Base-by-base conservation (phyloP, 805 yeast species). In the Candida berthetii region DNA sequence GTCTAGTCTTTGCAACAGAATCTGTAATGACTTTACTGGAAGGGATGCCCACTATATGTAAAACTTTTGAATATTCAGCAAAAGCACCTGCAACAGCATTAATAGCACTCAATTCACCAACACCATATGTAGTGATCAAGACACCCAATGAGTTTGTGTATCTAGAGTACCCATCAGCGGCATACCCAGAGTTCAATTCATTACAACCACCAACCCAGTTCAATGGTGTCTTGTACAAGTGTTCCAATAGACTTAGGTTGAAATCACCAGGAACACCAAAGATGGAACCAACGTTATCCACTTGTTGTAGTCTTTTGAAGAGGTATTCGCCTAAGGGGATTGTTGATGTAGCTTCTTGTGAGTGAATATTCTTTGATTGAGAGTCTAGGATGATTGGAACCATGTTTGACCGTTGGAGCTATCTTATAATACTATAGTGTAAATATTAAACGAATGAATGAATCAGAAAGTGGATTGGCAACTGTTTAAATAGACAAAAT, bases 161-260 rank as follows among this genome's bases (percentile, higher is more conserved):
- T 46, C 91, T 73, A 16, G 93, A 78, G 54, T 86, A 90, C 5
- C 96, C 97, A 60, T 90, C 96, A 7, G 91, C 90, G 6, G 93
- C 80, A 58, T 90, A 89, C 8, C 95, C 93, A 3, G 93, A 82
- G 56, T 89, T 90, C 48, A 89, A 71, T 65, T 89, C 97, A 56
- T 89, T 89, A 66, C 96, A 86, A 45, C 80, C 78, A 19, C 96
- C 96, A 37, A 85, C 69, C 86, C 95, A 88, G 40, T 76, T 64
- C 50, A 83, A 58, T 9, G 66, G 68, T 34, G 60, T 68, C 8
- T 74, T 62, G 53, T 85, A 81, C 36, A 84, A 57, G 53, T 82
- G 78, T 58, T 86, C 96, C 52, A 86, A 64, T 19, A 86, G 64
- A 6, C 73, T 70, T 48, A 83, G 61, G 58, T 83, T 82, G 64